Evolutionary conservation across 176 grass and related monocot species (phyloP).

Genomic region (Echinochloa phyllopogon): DNA sequence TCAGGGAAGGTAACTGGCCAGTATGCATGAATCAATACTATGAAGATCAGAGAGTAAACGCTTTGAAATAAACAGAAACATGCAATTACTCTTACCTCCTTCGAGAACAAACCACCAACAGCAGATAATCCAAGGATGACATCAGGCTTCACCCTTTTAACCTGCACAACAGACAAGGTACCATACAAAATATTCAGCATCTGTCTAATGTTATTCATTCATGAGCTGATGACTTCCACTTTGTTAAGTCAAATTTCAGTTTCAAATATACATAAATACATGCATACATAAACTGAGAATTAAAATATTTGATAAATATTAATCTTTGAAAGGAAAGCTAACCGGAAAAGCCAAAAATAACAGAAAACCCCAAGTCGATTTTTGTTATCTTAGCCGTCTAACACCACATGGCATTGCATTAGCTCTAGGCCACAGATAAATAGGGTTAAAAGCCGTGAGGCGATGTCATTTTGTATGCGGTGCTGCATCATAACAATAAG

Average conservation of each 20-base stretch:
- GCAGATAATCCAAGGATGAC: conserved; percentile 99
- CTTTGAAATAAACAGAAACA: conserved; percentile 21
- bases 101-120: conserved; percentile 94
- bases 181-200: conserved; percentile 25
- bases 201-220: conserved; percentile 7
- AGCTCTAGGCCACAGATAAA: conserved; percentile 31
- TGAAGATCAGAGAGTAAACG: conserved; percentile 11
- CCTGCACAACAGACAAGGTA: conserved; percentile 52
- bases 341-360: neutral
- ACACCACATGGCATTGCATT: conserved; percentile 18
- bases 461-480: neutral
- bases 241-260: conserved; percentile 32
- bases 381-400: conserved; percentile 22
- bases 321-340: neutral
- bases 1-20: neutral
- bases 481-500: conserved; percentile 13
- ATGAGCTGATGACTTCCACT: conserved; percentile 37
- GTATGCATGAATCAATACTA: conserved; percentile 19
- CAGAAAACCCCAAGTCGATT: neutral
- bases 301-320: conserved; percentile 18
- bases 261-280: conserved; percentile 9
- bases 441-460: neutral
- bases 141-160: conserved; percentile 98
- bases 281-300: conserved; percentile 5
- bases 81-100: conserved; percentile 65